These are phyloP conservation scores for Vararia minispora DNA, from an alignment of 768 basidiomycete species.

Conservation along the genomic window DNA sequence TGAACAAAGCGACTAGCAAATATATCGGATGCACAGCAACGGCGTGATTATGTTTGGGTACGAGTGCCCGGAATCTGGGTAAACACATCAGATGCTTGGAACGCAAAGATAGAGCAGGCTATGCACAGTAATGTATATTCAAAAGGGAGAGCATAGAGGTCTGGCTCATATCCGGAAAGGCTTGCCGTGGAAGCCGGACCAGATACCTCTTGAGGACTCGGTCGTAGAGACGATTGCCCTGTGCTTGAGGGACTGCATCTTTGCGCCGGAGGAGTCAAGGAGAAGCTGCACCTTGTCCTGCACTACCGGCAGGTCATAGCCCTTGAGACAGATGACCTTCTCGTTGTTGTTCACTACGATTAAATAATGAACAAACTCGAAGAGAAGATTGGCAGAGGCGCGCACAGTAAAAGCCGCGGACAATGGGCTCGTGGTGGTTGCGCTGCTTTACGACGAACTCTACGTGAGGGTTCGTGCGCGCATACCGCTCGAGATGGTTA, in stretches of 20 bases:
- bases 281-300: slow-evolving; percentile 72
- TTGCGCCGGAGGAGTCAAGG: slow-evolving; percentile 79
- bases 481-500: slow-evolving; percentile 52
- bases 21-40: no score
- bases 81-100: no score
- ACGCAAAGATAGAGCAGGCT: background rate
- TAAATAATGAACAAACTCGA: slow-evolving; percentile 6
- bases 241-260: slow-evolving; percentile 70
- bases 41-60: no score
- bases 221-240: slow-evolving; percentile 66
- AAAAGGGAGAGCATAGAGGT: background rate
- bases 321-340: slow-evolving; percentile 77
- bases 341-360: slow-evolving; percentile 69
- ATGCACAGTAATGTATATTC: slow-evolving; percentile 1
- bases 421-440: slow-evolving; percentile 64
- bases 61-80: no score
- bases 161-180: slow-evolving; percentile 40
- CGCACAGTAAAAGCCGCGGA: slow-evolving; percentile 76
- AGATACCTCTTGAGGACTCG: slow-evolving; percentile 78
- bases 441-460: slow-evolving; percentile 77
- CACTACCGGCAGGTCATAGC: slow-evolving; percentile 63
- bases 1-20: no score
- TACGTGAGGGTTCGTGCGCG: slow-evolving; percentile 67
- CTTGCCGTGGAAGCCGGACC: slow-evolving; percentile 78
- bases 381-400: slow-evolving; percentile 1